A percentile compares a stretch with the other conserved stretches of the same genome.
Conservation (phyloP, 1,284 basidiomycete genomes). For the Naganishia sp. region DNA sequence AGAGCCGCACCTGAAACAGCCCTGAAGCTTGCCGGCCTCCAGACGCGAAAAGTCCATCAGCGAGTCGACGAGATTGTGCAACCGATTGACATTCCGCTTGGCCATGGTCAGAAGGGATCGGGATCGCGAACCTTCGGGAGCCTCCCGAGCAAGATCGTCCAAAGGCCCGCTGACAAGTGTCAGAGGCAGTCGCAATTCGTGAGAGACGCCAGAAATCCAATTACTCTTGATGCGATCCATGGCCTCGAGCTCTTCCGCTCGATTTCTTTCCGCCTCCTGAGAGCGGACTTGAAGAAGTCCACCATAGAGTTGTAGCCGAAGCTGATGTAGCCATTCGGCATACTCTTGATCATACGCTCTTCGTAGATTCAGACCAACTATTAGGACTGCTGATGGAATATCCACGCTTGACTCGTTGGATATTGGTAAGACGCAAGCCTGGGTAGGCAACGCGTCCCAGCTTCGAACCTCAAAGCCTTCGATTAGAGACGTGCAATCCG, state of each 20-base stretch:
- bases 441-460: conserved; percentile 50
- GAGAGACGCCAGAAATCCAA: conserved; percentile 32
- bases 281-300: conserved; percentile 46
- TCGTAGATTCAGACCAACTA: conserved; percentile 52
- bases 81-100: conserved; percentile 46
- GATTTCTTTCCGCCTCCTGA: conserved; percentile 52
- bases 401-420: conserved; percentile 40
- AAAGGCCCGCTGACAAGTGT: conserved; percentile 44
- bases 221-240: conserved; percentile 32
- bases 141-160: conserved; percentile 42
- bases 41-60: conserved; percentile 52
- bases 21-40: conserved; percentile 49
- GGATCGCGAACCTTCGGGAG: conserved; percentile 6
- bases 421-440: conserved; percentile 54
- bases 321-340: conserved; percentile 42
- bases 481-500: conserved; percentile 47
- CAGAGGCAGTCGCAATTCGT: conserved; percentile 30
- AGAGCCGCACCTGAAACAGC: conserved; percentile 46
- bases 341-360: conserved; percentile 52
- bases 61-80: conserved; percentile 50
- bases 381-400: conserved; percentile 47
- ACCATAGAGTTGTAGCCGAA: conserved; percentile 44
- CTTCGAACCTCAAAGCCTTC: conserved; percentile 46
- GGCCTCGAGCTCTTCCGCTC: conserved; percentile 51
- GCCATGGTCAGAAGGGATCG: conserved; percentile 41